Evolutionary conservation across 2,329 filamentous ascomycete species (phyloP).

Genomic region (Penicillium paneum): DNA sequence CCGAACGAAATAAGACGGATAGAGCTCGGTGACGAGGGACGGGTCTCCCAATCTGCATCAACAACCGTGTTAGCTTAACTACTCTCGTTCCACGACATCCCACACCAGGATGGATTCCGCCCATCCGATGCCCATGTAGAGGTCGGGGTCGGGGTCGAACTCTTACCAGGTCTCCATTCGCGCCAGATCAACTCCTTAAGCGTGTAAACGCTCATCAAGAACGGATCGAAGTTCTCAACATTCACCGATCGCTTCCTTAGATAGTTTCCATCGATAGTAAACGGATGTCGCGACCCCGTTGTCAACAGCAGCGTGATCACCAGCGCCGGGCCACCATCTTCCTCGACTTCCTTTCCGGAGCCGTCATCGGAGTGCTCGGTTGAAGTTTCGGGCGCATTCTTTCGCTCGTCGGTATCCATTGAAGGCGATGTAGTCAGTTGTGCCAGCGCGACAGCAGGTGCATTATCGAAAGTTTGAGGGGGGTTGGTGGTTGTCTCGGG

Average conservation of each 20-base stretch:
- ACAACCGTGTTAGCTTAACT: neutral
- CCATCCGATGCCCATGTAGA: neutral
- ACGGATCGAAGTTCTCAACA: conserved; percentile 74
- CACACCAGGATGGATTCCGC: neutral
- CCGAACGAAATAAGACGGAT: conserved; percentile 92
- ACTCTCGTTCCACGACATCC: neutral
- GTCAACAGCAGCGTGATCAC: conserved; percentile 77
- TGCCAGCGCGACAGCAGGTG: conserved; percentile 12
- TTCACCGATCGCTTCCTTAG: conserved; percentile 74
- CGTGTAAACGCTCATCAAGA: conserved; percentile 88
- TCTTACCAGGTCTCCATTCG: conserved; percentile 75
- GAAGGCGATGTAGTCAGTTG: conserved; percentile 14
- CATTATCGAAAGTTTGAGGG: conserved; percentile 10
- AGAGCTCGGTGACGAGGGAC: conserved; percentile 79
- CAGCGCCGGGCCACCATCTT: conserved; percentile 37
- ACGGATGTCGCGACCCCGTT: conserved; percentile 79
- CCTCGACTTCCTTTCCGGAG: conserved; percentile 38
- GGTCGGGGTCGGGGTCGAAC: neutral
- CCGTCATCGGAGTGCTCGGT: conserved; percentile 26
- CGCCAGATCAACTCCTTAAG: conserved; percentile 90
- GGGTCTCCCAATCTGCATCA: conserved; percentile 71
- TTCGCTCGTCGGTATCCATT: conserved; percentile 25
- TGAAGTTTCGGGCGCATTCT: conserved; percentile 21
- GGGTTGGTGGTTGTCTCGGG: conserved; percentile 17
- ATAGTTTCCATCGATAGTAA: conserved; percentile 85